phyloP scores from a whole-genome alignment of 2,329 filamentous ascomycete species.

The Sporothrix curviconia region DNA sequence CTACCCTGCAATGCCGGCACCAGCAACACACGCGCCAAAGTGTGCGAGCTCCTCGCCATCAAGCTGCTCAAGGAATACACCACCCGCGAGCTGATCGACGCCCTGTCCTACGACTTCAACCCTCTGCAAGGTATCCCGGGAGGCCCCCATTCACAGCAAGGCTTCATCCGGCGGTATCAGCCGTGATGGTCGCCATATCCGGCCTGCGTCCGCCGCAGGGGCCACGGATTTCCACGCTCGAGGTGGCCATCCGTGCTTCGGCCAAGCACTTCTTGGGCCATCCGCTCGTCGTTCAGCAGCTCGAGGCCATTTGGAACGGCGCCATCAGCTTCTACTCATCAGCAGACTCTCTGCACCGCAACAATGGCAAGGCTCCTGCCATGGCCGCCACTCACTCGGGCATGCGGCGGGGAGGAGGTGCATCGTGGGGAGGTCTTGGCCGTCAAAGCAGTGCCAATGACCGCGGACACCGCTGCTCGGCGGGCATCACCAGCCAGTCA shows the following conservation, averaged over 20 bases:
- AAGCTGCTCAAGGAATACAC: constrained; percentile 84
- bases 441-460: constrained; percentile 28
- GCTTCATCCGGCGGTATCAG: constrained; percentile 31
- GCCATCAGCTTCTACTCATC: constrained; percentile 90
- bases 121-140: constrained; percentile 73
- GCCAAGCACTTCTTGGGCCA: constrained; percentile 90
- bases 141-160: constrained; percentile 23
- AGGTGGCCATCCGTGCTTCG: constrained; percentile 81
- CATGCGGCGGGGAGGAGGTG: background rate
- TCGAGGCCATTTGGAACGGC: constrained; percentile 96
- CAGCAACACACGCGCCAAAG: constrained; percentile 75
- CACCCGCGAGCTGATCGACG: constrained; percentile 86
- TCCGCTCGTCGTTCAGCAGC: constrained; percentile 82
- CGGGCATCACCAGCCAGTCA: constrained; percentile 16
- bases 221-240: constrained; percentile 82
- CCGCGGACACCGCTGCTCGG: constrained; percentile 47
- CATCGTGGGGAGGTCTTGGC: background rate
- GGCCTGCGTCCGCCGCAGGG: constrained; percentile 50
- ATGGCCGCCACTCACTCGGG: background rate
- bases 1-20: constrained; percentile 76
- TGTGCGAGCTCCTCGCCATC: constrained; percentile 86
- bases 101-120: constrained; percentile 90
- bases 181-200: constrained; percentile 29
- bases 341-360: constrained; percentile 75
- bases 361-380: constrained; percentile 30